These are phyloP conservation scores for Penicillium sp. DNA, from an alignment of 2,329 filamentous ascomycete species.

Conservation along the genomic window DNA sequence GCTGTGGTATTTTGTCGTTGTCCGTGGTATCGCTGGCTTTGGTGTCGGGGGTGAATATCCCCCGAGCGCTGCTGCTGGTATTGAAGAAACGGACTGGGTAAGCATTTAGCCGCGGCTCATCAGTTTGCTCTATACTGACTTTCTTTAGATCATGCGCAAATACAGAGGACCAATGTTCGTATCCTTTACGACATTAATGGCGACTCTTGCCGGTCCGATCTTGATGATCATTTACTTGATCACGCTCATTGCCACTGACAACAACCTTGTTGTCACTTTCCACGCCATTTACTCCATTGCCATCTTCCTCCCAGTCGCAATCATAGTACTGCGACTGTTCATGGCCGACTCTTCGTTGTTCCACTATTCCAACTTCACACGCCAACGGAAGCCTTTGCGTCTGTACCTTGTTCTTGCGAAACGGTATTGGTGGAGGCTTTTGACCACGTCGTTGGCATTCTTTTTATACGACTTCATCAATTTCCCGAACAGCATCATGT, in stretches of 20 bases:
- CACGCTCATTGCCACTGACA: constrained; percentile 36
- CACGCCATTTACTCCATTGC: constrained; percentile 36
- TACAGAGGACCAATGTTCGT: constrained; percentile 39
- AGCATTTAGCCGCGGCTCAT: not conserved
- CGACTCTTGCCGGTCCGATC: constrained; percentile 35
- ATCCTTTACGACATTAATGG: constrained; percentile 39
- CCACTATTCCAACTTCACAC: constrained; percentile 34
- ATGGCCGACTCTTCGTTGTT: constrained; percentile 39
- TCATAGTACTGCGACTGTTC: constrained; percentile 35
- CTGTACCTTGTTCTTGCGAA: constrained; percentile 28
- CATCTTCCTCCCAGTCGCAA: constrained; percentile 33
- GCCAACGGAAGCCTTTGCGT: constrained; percentile 22
- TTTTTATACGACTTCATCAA: constrained; percentile 43
- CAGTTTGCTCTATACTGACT: not conserved
- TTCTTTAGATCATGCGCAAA: constrained; percentile 20
- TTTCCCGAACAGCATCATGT: constrained; percentile 41
- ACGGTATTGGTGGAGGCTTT: constrained; percentile 30
- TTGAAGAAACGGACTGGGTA: constrained; percentile 38
- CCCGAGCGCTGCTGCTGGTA: constrained; percentile 38
- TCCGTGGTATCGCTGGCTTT: constrained; percentile 40
- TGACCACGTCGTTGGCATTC: constrained; percentile 37
- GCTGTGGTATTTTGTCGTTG: constrained; percentile 42
- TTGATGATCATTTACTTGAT: constrained; percentile 40
- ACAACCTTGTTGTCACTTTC: constrained; percentile 34
- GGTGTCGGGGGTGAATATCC: constrained; percentile 43